Conservation (phyloP, 768 basidiomycete species). For the Phanerochaete sordida region DNA sequence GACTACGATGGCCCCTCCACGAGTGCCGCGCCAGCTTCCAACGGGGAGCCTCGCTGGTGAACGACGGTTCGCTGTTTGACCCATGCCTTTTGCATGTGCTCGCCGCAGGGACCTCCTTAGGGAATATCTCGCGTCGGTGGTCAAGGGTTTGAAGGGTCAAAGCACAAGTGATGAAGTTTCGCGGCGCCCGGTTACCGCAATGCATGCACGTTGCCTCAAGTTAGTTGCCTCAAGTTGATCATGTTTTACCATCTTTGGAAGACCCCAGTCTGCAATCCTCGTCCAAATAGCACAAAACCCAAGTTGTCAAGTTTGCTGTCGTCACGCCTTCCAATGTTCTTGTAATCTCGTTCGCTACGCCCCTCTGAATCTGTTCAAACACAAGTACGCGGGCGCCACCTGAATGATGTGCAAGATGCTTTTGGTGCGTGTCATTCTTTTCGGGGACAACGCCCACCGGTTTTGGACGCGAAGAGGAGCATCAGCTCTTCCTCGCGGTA, state of each 20-base stretch:
- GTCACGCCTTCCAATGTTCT: conserved; percentile 47
- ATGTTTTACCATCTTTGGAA: conserved; percentile 35
- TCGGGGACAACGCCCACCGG: background rate
- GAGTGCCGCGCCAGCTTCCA: conserved; percentile 28
- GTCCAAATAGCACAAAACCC: conserved; percentile 54
- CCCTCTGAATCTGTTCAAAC: conserved; percentile 3
- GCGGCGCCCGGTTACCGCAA: conserved; percentile 20
- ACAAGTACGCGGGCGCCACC: conserved; percentile 9
- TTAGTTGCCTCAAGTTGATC: conserved; percentile 37
- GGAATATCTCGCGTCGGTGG: conserved; percentile 6
- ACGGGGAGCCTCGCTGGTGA: conserved; percentile 62
- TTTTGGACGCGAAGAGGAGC: background rate
- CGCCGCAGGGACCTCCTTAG: background rate
- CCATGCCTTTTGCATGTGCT: conserved; percentile 13
- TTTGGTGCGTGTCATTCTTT: background rate
- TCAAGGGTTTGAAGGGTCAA: conserved; percentile 31
- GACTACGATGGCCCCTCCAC: conserved; percentile 43
- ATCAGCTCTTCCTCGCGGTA: background rate
- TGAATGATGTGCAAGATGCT: conserved; percentile 11
- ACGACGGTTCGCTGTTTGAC: conserved; percentile 22
- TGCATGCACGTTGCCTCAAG: conserved; percentile 10
- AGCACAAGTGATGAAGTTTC: conserved; percentile 21
- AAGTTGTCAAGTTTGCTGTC: conserved; percentile 67
- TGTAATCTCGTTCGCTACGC: conserved; percentile 43
- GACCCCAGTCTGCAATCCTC: conserved; percentile 23